Base-by-base conservation (phyloP, 2,329 filamentous ascomycete genomes). In the Penicillium crustosum region DNA sequence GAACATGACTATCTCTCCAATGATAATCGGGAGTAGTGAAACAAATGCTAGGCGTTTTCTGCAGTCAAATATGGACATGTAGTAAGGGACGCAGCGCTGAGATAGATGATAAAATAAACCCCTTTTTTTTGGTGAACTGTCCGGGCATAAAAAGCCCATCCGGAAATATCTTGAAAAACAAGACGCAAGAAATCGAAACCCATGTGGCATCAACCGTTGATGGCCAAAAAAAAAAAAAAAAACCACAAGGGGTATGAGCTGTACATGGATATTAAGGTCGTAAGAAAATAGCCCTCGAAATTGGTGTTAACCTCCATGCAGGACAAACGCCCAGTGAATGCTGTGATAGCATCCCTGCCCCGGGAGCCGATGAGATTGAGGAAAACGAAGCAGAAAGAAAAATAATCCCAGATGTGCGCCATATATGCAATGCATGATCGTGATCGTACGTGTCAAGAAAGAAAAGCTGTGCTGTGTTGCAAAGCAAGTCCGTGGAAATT, bases 371-470 rank as follows among this genome's bases (percentile, higher is more conserved):
- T 57, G 54, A 64, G 54, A 62, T 57, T 43, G 53, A 53, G n/a
- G 10, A 27, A 21, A n/a, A 27, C 52, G 49, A 51, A 43, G 52
- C 29, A 50, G 59, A 65, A 57, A 60, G 62, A 58, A 66, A 70
- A 64, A 48, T 57, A 62, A 64, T 68, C 63, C 65, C 68, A 61
- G 63, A 71, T 60, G 61, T 72, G 70, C 72, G 72, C 72, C 72
- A 68, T 61, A 68, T 60, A 73, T 74, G 71, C 72, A 73, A 73
- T 73, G 72, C 71, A 71, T 66, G 64, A 66, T 73, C 71, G 62
- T 74, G 65, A 72, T 73, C 65, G 68, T 70, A 70, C 66, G 68
- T 73, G 70, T 72, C 68, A 54, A 59, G 55, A 43, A 57, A 50
- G 54, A 62, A 56, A 56, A 31, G 47, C 60, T 52, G 50, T 52